These are phyloP conservation scores for Jamesozyma lodderae DNA, from an alignment of 805 yeast species.

Conservation along the genomic window DNA sequence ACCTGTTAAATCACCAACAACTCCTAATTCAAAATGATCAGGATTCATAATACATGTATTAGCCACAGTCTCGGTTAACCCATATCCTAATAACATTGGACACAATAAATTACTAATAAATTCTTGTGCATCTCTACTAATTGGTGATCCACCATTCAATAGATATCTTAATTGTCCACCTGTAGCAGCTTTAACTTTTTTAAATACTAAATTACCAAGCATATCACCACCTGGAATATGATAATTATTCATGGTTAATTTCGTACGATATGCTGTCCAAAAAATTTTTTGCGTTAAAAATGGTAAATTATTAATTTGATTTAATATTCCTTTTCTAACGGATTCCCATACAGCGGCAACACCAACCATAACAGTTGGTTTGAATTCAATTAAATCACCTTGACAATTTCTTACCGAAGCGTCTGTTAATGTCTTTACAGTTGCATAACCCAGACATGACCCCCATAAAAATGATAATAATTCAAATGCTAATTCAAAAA, in stretches of 20 bases:
- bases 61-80: conserved; percentile 93
- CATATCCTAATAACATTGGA: conserved; percentile 90
- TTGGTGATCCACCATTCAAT: conserved; percentile 90
- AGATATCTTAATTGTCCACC: conserved; percentile 75
- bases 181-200: conserved; percentile 84
- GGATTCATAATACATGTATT: conserved; percentile 67
- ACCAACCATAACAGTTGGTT: conserved; percentile 94
- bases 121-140: conserved; percentile 70
- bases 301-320: conserved; percentile 62
- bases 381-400: conserved; percentile 79
- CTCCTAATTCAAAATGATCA: conserved; percentile 55
- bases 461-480: conserved; percentile 81
- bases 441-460: conserved; percentile 79
- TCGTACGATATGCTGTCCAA: conserved; percentile 80
- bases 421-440: conserved; percentile 83
- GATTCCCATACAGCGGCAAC: conserved; percentile 98
- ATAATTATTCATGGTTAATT: conserved; percentile 50
- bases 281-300: conserved; percentile 64
- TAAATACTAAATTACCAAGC: conserved; percentile 66
- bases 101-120: conserved; percentile 69
- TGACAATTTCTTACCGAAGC: conserved; percentile 72
- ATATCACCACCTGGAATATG: conserved; percentile 63
- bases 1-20: conserved; percentile 77
- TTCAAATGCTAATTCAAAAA: conserved; percentile 87
- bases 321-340: conserved; percentile 82